Conservation (phyloP, 2,329 filamentous ascomycete species). For the Aspergillus hortae region DNA sequence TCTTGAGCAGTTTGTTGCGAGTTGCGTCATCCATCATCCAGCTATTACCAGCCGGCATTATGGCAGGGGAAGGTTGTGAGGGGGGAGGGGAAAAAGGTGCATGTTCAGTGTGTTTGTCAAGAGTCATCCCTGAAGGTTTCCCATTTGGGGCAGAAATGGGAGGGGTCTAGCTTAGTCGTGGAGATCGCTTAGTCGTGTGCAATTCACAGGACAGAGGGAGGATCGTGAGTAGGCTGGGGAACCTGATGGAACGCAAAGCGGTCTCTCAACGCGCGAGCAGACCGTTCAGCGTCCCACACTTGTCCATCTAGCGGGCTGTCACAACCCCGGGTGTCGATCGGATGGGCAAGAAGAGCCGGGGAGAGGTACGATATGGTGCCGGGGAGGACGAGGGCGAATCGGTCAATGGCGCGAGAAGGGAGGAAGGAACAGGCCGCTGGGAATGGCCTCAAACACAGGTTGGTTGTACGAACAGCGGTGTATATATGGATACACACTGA, state of each 20-base stretch:
- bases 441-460: not conserved
- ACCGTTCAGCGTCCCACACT: slow-evolving; percentile 50
- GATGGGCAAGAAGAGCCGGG: not conserved
- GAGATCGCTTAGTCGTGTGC: slow-evolving; percentile 10
- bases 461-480: not conserved
- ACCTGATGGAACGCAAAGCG: slow-evolving; percentile 52
- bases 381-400: not conserved
- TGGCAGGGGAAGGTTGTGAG: slow-evolving; percentile 30
- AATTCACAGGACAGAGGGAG: slow-evolving; percentile 3
- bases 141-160: slow-evolving; percentile 24
- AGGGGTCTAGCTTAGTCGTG: slow-evolving; percentile 12
- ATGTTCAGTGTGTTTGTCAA: slow-evolving; percentile 39
- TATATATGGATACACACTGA: no score
- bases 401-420: not conserved
- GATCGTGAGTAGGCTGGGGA: slow-evolving; percentile 37
- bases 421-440: not conserved
- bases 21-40: slow-evolving; percentile 39
- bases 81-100: slow-evolving; percentile 33
- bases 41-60: slow-evolving; percentile 28
- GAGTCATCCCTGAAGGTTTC: slow-evolving; percentile 34
- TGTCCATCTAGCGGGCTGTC: slow-evolving; percentile 35
- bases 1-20: slow-evolving; percentile 43
- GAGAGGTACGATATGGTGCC: no score
- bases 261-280: slow-evolving; percentile 47
- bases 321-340: slow-evolving; percentile 12